phyloP scores from a whole-genome alignment of 331 rosid species.

The Phaseolus coccineus region DNA sequence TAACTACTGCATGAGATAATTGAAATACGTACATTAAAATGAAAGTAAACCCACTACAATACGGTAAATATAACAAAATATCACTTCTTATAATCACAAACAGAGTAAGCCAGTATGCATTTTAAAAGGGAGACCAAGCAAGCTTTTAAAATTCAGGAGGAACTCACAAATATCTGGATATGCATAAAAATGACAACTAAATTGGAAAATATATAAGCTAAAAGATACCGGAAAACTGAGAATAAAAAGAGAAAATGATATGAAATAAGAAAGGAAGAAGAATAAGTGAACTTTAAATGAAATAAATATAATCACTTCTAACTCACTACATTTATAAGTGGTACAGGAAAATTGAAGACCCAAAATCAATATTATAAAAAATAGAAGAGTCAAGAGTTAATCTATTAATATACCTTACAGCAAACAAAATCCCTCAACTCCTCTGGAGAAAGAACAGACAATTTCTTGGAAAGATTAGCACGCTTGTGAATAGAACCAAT shows the following conservation, averaged over 20 bases:
- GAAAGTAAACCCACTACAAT: constrained; percentile 21
- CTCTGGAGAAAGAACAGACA: constrained; percentile 75
- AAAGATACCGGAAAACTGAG: not conserved
- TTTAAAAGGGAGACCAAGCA: constrained; percentile 7
- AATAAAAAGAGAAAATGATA: not conserved
- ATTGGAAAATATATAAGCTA: not conserved
- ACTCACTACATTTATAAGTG: not conserved
- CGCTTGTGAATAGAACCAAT: constrained; percentile 90
- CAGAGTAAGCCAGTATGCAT: constrained; percentile 8
- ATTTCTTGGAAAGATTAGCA: constrained; percentile 80
- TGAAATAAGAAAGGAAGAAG: constrained; percentile 8
- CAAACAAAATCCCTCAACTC: constrained; percentile 91
- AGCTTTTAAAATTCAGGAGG: constrained; percentile 26
- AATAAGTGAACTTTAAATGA: not conserved
- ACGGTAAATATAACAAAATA: constrained; percentile 6
- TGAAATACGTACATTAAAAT: not conserved
- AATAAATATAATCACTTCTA: constrained; percentile 7
- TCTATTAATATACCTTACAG: constrained; percentile 65
- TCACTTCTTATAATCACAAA: constrained; percentile 7
- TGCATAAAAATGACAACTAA: constrained; percentile 11
- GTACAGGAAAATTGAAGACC: constrained; percentile 15
- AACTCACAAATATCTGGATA: constrained; percentile 29
- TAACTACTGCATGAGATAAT: constrained; percentile 15
- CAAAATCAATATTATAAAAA: constrained; percentile 14
- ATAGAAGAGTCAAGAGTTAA: not conserved